A percentile compares a stretch with the other conserved stretches of the same genome.
These are phyloP conservation scores for Dactylellina cionopaga DNA, from an alignment of 2,329 filamentous ascomycete species.

Conservation along the genomic window DNA sequence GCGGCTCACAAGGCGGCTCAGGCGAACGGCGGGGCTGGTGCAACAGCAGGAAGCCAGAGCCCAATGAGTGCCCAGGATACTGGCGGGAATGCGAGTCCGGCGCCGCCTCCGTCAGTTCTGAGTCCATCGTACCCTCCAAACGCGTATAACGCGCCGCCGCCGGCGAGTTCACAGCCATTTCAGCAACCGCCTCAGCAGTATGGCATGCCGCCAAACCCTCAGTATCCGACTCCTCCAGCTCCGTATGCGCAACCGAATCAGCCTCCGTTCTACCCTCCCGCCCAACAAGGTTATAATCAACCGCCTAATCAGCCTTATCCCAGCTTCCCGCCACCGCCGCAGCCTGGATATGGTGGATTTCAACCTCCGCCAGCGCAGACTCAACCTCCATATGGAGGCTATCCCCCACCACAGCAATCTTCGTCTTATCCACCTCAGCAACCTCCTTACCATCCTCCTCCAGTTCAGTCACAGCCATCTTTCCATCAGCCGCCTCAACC, in stretches of 20 bases:
- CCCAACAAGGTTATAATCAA: conserved; percentile 56
- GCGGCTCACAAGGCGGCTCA: conserved; percentile 78
- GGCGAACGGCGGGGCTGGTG: conserved; percentile 69
- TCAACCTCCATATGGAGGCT: conserved; percentile 65
- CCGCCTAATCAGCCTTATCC: conserved; percentile 33
- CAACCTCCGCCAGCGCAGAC: conserved; percentile 62
- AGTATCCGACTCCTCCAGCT: conserved; percentile 55
- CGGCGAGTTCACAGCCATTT: conserved; percentile 44
- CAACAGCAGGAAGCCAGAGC: conserved; percentile 68
- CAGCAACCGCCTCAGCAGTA: conserved; percentile 29
- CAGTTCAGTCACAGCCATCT: conserved; percentile 53
- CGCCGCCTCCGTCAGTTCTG: conserved; percentile 54
- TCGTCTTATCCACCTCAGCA: conserved; percentile 53
- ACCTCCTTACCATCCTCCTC: conserved; percentile 50
- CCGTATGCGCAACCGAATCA: conserved; percentile 59
- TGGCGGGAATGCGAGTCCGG: conserved; percentile 66
- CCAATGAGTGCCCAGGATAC: conserved; percentile 66
- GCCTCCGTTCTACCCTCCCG: conserved; percentile 63
- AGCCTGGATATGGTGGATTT: conserved; percentile 60
- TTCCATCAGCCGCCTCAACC: conserved; percentile 54
- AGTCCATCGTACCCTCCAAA: conserved; percentile 54
- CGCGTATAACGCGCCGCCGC: conserved; percentile 66
- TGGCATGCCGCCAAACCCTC: conserved; percentile 27
- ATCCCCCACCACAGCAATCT: conserved; percentile 43
- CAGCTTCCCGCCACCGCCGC: conserved; percentile 45